Evolutionary conservation across 164 flowering plant genomes (phyloP).

Genomic region (Malania oleifera): DNA sequence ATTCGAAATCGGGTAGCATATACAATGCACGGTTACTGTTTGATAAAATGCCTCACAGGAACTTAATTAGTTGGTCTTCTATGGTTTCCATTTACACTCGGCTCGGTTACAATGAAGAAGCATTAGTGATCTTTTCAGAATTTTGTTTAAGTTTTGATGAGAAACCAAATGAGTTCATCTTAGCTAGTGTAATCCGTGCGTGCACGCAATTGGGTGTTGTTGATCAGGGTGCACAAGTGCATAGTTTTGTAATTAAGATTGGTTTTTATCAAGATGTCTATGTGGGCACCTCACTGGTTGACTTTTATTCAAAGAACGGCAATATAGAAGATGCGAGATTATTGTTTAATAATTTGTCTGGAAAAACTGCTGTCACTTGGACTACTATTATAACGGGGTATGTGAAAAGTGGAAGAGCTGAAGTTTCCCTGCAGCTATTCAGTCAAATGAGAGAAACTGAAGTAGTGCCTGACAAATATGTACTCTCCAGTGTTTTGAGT

Average conservation of each 20-base stretch:
- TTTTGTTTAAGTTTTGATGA: constrained; percentile 22
- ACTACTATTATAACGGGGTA: constrained; percentile 61
- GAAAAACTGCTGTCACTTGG: constrained; percentile 54
- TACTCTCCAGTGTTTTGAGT: constrained; percentile 50
- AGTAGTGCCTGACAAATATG: constrained; percentile 50
- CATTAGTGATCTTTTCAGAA: constrained; percentile 31
- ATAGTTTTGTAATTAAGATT: constrained; percentile 32
- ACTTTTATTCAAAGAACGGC: constrained; percentile 53
- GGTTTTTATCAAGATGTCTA: constrained; percentile 51
- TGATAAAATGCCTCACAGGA: constrained; percentile 47
- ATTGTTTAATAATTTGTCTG: constrained; percentile 42
- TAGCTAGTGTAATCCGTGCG: constrained; percentile 52
- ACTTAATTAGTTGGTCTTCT: constrained; percentile 52
- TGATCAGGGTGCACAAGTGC: constrained; percentile 35
- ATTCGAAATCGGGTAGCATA: constrained; percentile 29
- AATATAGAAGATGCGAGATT: constrained; percentile 36
- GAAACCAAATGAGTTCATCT: constrained; percentile 47
- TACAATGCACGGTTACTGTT: constrained; percentile 37
- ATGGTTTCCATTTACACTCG: constrained; percentile 46
- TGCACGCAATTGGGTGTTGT: constrained; percentile 32
- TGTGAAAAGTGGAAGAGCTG: constrained; percentile 43
- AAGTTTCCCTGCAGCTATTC: constrained; percentile 45
- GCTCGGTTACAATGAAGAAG: constrained; percentile 34
- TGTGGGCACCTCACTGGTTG: constrained; percentile 55
- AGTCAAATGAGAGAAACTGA: constrained; percentile 34